Conservation (phyloP, 2,329 filamentous ascomycete species). For the Stachybotrys elegans region DNA sequence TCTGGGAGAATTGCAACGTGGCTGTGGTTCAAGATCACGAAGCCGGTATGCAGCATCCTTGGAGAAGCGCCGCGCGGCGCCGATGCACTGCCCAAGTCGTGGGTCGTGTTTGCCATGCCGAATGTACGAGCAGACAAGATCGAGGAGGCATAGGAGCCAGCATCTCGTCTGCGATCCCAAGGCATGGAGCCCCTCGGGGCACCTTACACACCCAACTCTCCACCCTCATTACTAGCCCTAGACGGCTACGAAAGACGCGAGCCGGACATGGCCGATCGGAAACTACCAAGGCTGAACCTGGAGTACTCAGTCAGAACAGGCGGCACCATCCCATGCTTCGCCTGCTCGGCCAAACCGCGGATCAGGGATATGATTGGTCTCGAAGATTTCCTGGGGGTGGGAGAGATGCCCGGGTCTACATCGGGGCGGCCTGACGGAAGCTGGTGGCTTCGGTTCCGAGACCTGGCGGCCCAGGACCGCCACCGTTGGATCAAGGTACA, state of each 20-base stretch:
- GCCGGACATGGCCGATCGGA: background rate
- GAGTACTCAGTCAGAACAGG: constrained; percentile 13
- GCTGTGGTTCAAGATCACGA: constrained; percentile 19
- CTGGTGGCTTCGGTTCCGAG: constrained; percentile 12
- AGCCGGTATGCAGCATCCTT: constrained; percentile 9
- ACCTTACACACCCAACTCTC: background rate
- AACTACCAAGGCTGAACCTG: constrained; percentile 5
- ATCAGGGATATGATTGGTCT: constrained; percentile 2
- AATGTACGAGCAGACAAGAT: constrained; percentile 11
- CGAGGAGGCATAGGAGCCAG: constrained; percentile 15
- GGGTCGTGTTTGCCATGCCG: constrained; percentile 15
- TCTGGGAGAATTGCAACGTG: constrained; percentile 8
- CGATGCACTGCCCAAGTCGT: constrained; percentile 7
- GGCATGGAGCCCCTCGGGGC: background rate
- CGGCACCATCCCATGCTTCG: constrained; percentile 17
- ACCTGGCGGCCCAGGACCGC: constrained; percentile 5
- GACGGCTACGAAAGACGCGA: too few relatives aligned
- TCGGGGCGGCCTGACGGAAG: background rate
- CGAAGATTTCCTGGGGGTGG: constrained; percentile 14
- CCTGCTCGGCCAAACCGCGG: constrained; percentile 9
- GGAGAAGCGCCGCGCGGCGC: constrained; percentile 6
- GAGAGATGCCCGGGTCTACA: background rate
- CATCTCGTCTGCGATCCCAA: too few relatives aligned
- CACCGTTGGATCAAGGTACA: constrained; percentile 12
- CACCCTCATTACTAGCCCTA: constrained; percentile 8